Evolutionary conservation across 345 rosid genomes (phyloP), one percentile per base, ranked within the genome.

Genomic region (Salix purpurea): DNA sequence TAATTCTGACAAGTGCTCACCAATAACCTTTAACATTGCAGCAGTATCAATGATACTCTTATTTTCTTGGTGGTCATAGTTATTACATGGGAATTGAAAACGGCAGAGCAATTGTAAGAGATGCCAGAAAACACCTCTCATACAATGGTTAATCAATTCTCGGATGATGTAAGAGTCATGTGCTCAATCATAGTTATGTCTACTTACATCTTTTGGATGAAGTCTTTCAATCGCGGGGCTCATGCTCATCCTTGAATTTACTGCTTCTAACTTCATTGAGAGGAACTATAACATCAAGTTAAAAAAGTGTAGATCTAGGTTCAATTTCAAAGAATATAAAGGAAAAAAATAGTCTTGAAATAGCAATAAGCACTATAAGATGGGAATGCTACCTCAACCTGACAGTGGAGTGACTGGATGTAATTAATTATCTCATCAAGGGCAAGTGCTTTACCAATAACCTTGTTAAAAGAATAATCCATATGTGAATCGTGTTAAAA

Each of bases 371-470:
- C 34, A 67, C 8, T 58, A 23, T 21, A 65, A 58, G 61, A 54
- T 8, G 48, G 21, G 21, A 32, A 34, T 72, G 60, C 24, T 84
- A 92, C 98, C 96, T 94, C 96, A 68, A 94, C 98, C 76, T 94
- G 98, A 74, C 78, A 86, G 34, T 94, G 97, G 60, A 94, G 80
- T 4, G 98, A 92, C 69, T 92, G 94, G 79, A 94, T 85, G 81
- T 94, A 94, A 87, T 94, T 94, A 74, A 94, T 91, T 37, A 92
- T 94, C 88, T 94, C 98, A 77, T 94, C 97, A 58, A 94, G 85
- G 71, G 92, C 96, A 69, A 92, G 88, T 11, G 97, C 98, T 86
- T 92, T 94, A 58, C 98, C 98, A 44, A 90, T 89, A 61, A 94
- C 94, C 97, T 94, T 79, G 79, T 67, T 32, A 23, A n/a, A 3